Evolutionary conservation across 2,329 filamentous ascomycete species (phyloP).

Genomic region (Fusarium anthophilum): DNA sequence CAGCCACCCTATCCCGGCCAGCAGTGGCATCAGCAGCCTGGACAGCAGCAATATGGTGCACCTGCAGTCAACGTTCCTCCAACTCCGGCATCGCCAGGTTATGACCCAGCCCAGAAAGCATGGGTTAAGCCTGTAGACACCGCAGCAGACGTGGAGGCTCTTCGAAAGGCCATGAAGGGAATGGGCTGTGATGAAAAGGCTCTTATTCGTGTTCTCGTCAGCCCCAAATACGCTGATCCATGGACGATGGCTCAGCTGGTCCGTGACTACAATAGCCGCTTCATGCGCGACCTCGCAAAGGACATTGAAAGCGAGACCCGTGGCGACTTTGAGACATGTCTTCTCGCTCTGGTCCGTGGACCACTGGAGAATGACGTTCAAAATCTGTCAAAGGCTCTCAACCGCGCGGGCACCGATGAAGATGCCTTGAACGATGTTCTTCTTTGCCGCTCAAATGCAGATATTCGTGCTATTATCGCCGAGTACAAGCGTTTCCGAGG

Average conservation of each 20-base stretch:
- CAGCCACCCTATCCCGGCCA: slow-evolving; percentile 16
- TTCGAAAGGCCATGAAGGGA: slow-evolving; percentile 50
- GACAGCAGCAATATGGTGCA: not conserved
- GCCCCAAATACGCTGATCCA: slow-evolving; percentile 45
- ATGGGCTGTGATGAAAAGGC: slow-evolving; percentile 48
- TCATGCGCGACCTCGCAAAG: slow-evolving; percentile 46
- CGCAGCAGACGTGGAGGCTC: slow-evolving; percentile 40
- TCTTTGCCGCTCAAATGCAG: slow-evolving; percentile 49
- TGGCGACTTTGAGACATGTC: slow-evolving; percentile 43
- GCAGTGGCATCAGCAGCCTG: slow-evolving; percentile 36
- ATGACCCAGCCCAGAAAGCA: slow-evolving; percentile 43
- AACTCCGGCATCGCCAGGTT: slow-evolving; percentile 43
- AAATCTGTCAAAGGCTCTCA: slow-evolving; percentile 44
- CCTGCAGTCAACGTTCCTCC: slow-evolving; percentile 27
- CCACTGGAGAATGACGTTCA: slow-evolving; percentile 47
- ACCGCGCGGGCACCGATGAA: slow-evolving; percentile 46
- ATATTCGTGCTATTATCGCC: slow-evolving; percentile 45
- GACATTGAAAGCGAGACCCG: slow-evolving; percentile 49
- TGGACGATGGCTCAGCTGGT: slow-evolving; percentile 47
- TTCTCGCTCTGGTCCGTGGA: slow-evolving; percentile 45
- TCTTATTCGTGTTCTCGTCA: slow-evolving; percentile 44
- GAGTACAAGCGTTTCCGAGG: slow-evolving; percentile 44
- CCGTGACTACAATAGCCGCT: slow-evolving; percentile 46
- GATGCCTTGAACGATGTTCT: slow-evolving; percentile 49
- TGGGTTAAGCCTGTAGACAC: slow-evolving; percentile 44